A percentile compares a stretch with the other conserved stretches of the same genome.
Conservation (phyloP, 257 asterid species). For the Schizonepeta tenuifolia region DNA sequence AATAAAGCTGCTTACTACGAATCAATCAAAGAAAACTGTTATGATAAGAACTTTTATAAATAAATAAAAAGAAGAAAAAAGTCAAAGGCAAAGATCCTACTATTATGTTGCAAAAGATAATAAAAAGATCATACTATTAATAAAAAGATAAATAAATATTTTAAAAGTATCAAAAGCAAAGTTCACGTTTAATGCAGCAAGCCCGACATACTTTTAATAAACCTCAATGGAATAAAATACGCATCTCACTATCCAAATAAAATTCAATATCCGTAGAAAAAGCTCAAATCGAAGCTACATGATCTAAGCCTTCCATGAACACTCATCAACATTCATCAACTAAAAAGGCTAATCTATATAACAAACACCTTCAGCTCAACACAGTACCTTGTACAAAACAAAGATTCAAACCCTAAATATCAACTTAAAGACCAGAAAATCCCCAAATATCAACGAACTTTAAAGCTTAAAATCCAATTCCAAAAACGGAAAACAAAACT, state of each 20-base stretch:
- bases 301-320: background rate
- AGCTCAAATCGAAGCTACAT: slow-evolving; percentile 20
- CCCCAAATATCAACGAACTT: slow-evolving; percentile 1
- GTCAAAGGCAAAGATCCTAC: no score
- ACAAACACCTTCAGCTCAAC: slow-evolving; percentile 20
- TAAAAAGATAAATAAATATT: slow-evolving; percentile 6
- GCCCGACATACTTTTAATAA: background rate
- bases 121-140: no score
- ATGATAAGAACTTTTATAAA: no score
- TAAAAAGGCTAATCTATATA: background rate
- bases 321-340: slow-evolving; percentile 23
- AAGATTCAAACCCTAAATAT: background rate
- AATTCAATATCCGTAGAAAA: slow-evolving; percentile 14
- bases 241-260: background rate
- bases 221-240: background rate
- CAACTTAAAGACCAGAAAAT: slow-evolving; percentile 10
- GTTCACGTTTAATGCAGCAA: background rate
- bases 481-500: background rate
- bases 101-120: no score
- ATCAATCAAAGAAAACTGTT: no score
- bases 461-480: slow-evolving; percentile 13
- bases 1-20: no score
- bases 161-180: slow-evolving; percentile 19
- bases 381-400: background rate
- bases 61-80: no score